Evolutionary conservation across 768 basidiomycete genomes (phyloP), one percentile per base, ranked within the genome.

Genomic region (Lentinula lateritia): DNA sequence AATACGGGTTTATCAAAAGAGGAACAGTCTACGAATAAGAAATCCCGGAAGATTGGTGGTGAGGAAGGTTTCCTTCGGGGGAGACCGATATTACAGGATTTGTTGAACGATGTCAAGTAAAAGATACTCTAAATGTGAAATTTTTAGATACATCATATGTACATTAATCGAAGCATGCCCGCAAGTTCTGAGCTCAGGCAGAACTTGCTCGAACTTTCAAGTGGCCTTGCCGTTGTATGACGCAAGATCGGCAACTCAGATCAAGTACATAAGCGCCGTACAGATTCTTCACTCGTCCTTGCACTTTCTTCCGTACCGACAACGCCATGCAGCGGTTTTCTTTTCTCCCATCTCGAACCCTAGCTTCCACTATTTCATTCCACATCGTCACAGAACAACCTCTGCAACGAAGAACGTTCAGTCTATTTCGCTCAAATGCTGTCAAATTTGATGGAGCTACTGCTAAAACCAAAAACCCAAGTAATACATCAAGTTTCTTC

Each of bases 61-160:
- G 73, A 76, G 56, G 70, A 69, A 6, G 84, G 80, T 4, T 58
- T 89, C 23, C 67, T 88, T 64, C 82, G 73, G 54, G 81, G 84
- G 0, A 75, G 87, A 23, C 84, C 84, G 35, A 78, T 90, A 58
- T 73, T 90, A 69, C 76, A 76, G 68, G 88, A 90, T 65, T 72
- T 89, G 55, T 71, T 86, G 10, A 83, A 83, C 60, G 81, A 75
- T 36, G 35, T 45, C 62, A 65, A 65, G 50, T 62, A 59, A 38
- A 18, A 13, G 5, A 43, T 23, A 35, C 23, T 41, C 10, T 41
- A 7, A 16, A 18, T 45, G 6, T 45, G 43, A 6, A 48, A 20
- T 13, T 48, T 20, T 20, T 48, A 48, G 46, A 48, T 48, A 20
- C 15, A 48, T 8, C 46, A 23, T 20, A 48, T 4, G 28, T 28